Percentiles rank a stretch among this genome's conserved stretches.
Conservation (phyloP, 2,329 filamentous ascomycete species). For the Metarhizium anisopliae region DNA sequence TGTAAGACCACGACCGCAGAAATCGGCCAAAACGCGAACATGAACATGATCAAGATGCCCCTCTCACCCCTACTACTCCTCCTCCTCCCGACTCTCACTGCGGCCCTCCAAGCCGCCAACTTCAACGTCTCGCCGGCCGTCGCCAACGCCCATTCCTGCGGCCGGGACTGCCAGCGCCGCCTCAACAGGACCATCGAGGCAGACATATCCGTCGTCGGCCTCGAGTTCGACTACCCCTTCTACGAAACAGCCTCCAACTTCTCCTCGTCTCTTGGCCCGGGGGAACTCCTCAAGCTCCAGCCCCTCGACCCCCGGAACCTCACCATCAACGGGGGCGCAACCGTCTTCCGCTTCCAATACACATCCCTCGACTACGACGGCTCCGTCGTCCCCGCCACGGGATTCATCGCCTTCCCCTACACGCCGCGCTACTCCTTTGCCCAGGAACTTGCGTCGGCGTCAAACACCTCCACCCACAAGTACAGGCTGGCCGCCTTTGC, state of each 20-base stretch:
- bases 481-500: constrained; percentile 7
- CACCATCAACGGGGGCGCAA: constrained; percentile 7
- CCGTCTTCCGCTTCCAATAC: constrained; percentile 12
- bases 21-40: neutral
- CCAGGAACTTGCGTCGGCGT: neutral
- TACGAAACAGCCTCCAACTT: constrained; percentile 10
- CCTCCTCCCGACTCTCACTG: neutral
- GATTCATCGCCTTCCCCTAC: constrained; percentile 8
- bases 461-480: neutral
- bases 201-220: neutral
- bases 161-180: constrained; percentile 3
- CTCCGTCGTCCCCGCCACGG: constrained; percentile 9
- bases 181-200: constrained; percentile 1
- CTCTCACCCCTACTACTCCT: neutral
- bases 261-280: constrained; percentile 3
- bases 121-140: neutral
- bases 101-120: neutral
- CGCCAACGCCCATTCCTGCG: neutral
- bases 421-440: neutral
- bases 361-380: constrained; percentile 9
- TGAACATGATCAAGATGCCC: neutral
- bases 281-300: constrained; percentile 11
- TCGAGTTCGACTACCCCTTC: constrained; percentile 7
- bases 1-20: neutral
- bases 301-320: constrained; percentile 5